phyloP scores from a whole-genome alignment of 176 grass and related monocot genomes.

The Oryza officinalis region DNA sequence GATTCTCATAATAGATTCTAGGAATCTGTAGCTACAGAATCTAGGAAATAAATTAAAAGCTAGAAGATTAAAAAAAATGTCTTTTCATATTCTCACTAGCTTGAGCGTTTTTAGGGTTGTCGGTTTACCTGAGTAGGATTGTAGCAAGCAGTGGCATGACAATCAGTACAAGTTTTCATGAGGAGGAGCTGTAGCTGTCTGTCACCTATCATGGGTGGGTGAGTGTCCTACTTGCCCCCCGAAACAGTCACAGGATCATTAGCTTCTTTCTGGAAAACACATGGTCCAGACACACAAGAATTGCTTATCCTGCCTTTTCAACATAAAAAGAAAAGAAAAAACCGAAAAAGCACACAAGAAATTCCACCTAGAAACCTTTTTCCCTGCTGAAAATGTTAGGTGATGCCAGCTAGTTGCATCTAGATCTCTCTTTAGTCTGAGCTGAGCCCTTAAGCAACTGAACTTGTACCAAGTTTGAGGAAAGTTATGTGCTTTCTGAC shows the following conservation, averaged over 20 bases:
- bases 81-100: too few relatives aligned
- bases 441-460: background rate
- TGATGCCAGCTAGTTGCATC: conserved; percentile 16
- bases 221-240: conserved; percentile 39
- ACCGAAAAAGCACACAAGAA: background rate
- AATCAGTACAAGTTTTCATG: conserved; percentile 6
- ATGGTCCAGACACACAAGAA: conserved; percentile 24
- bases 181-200: background rate
- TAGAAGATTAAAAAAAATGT: too few relatives aligned
- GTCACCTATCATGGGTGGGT: background rate
- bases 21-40: too few relatives aligned
- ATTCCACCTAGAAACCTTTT: background rate
- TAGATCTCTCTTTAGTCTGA: background rate
- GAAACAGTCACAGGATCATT: conserved; percentile 24
- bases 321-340: background rate
- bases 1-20: too few relatives aligned
- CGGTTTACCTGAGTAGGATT: background rate
- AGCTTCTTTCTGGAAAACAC: conserved; percentile 22
- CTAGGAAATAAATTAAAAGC: too few relatives aligned
- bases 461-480: background rate
- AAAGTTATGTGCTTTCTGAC: background rate
- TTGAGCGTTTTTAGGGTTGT: background rate
- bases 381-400: conserved; percentile 19
- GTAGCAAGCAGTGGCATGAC: conserved; percentile 30
- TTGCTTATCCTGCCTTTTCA: background rate